Conservation (phyloP, 108 stramenopile species). For the Craspedostauros australis region DNA sequence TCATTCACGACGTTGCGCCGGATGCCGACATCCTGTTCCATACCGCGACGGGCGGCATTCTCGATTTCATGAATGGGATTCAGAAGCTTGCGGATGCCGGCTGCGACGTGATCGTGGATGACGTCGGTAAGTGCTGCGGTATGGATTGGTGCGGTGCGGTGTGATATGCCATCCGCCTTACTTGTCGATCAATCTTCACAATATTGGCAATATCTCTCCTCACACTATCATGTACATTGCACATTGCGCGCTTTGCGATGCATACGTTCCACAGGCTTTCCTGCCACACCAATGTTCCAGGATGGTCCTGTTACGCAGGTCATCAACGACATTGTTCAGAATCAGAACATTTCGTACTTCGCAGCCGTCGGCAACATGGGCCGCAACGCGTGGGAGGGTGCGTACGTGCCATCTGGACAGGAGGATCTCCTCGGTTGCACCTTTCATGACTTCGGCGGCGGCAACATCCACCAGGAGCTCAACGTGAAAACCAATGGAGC, state of each 20-base stretch:
- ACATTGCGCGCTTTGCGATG: no score
- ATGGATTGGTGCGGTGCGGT: no score
- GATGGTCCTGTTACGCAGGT: slow-evolving; percentile 12
- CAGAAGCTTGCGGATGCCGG: slow-evolving; percentile 2
- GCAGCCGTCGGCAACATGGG: slow-evolving; percentile 13
- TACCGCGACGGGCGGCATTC: neutral
- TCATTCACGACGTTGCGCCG: slow-evolving; percentile 22
- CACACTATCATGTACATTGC: no score
- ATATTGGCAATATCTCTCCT: no score
- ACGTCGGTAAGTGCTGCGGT: slow-evolving; percentile 5
- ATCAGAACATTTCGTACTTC: slow-evolving; percentile 17
- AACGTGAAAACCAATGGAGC: neutral
- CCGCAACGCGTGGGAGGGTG: slow-evolving; percentile 2
- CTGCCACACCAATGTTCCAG: slow-evolving; percentile 13
- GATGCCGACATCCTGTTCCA: slow-evolving; percentile 2
- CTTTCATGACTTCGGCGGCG: slow-evolving; percentile 10
- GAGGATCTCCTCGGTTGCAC: slow-evolving; percentile 1
- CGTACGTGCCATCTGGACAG: neutral
- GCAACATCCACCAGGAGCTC: neutral
- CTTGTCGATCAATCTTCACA: no score
- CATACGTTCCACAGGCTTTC: no score
- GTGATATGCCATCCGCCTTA: no score
- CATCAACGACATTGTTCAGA: slow-evolving; percentile 4
- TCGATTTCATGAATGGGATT: slow-evolving; percentile 2
- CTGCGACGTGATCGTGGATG: slow-evolving; percentile 20